Conservation (phyloP, 2,329 filamentous ascomycete species). For the Pseudopyricularia javanii region DNA sequence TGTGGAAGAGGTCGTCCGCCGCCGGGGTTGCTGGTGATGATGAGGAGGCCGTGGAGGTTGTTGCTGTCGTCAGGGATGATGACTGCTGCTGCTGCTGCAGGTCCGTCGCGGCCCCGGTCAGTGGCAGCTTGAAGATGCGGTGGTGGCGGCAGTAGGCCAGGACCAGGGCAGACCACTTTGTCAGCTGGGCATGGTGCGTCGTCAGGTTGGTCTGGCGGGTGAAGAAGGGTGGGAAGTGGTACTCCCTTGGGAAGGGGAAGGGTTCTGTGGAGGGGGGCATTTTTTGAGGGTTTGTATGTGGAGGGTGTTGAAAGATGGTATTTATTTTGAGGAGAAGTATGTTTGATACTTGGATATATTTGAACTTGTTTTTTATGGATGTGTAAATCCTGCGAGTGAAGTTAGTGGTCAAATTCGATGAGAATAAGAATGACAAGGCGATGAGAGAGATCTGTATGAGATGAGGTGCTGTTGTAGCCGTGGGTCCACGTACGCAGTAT, state of each 20-base stretch:
- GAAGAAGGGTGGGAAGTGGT: slow-evolving; percentile 78
- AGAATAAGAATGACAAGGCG: no score
- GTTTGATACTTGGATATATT: no score
- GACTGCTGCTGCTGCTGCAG: slow-evolving; percentile 29
- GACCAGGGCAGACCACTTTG: slow-evolving; percentile 78
- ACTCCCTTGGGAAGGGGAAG: slow-evolving; percentile 50
- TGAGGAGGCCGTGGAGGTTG: slow-evolving; percentile 11
- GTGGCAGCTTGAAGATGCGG: slow-evolving; percentile 61
- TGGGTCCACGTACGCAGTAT: no score
- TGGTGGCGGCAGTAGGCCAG: slow-evolving; percentile 73
- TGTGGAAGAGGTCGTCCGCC: slow-evolving; percentile 40
- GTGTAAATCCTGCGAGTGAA: no score
- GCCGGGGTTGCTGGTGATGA: neutral
- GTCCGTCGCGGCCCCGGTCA: slow-evolving; percentile 28
- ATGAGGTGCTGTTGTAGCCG: no score
- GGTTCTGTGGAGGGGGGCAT: slow-evolving; percentile 6
- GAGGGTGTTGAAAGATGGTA: neutral
- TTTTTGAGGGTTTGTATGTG: neutral
- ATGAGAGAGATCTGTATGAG: no score
- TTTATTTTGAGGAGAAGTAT: neutral
- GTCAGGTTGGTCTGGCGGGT: slow-evolving; percentile 64
- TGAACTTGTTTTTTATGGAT: no score
- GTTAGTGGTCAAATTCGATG: no score
- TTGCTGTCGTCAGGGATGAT: neutral
- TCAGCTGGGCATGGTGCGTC: slow-evolving; percentile 63